Evolutionary conservation across 495 filamentous ascomycete species (phyloP), one percentile per base, ranked within the genome.

Genomic region (Bombardia bombarda): DNA sequence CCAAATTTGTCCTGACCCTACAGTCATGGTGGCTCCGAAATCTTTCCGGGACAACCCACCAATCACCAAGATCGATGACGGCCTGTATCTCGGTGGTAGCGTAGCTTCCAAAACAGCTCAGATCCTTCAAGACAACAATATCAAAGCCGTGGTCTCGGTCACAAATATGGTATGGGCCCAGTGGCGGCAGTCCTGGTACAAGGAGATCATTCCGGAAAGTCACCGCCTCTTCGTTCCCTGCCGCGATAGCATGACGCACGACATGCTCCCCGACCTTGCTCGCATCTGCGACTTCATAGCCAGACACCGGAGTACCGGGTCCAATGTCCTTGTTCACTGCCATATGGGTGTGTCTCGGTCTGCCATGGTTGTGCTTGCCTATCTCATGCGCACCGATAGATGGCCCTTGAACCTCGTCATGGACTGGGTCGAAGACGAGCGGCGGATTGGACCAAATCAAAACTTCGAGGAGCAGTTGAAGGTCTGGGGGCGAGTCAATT

Each of bases 321-420:
- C 6, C 4, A 5, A 17, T 3, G 34, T 65, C 23, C 49, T 65
- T 21, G 43, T 66, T 20, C 65, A 68, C 49, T 64, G 63, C 46
- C 52, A 56, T 33, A 46, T 55, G 30, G 60, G 63, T 3, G 54
- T 62, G 25, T 68, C 63, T 41, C 65, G 62, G 22, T 64, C 65
- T 7, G 49, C 63, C 30, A 63, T 60, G 0, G 50, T 58, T 18
- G 50, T 62, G 7, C 54, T 62, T 21, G 58, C 58, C 8, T 60
- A 61, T 42, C 46, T 63, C 14, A 63, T 63, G 58, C 52, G 59
- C 21, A 61, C 51, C n/a, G 40, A 44, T 17, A 4, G 44, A 32
- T 38, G 34, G 32, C 22, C 12, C 13, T 22, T 38, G 18, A 42
- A 45, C 9, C 34, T 43, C 3, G 47, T 40, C 5, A 17, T 56